Evolutionary conservation across 192 early-diverging fungal species (phyloP), one percentile per base, ranked within the genome.

Genomic region (Backusella luteola): DNA sequence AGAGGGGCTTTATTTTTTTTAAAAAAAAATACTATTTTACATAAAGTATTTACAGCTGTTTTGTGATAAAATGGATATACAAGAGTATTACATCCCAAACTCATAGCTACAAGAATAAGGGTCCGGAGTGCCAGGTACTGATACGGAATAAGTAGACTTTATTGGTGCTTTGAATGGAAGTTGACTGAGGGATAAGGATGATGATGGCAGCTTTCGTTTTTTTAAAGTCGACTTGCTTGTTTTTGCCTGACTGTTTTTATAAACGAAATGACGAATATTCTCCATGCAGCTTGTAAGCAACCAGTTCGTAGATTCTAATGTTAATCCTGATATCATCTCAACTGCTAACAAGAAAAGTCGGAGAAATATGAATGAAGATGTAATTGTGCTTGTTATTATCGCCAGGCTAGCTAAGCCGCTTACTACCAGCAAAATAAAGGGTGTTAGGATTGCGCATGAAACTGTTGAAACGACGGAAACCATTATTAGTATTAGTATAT

Each of bases 301-400:
- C 74, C 74, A 75, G 52, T 75, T 75, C 19, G 74, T 75, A 34
- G 59, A 75, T 36, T 75, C 66, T 34, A 75, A 44, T 3, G 74
- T 75, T 17, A 75, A 34, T 12, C 74, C 63, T 44, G 66, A 67
- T 66, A 67, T 44, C 35, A 75, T 75, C 38, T 75, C 74, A 14
- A 75, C 44, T 21, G 74, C 36, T 17, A 75, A 34, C 32, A 75
- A 29, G 23, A 66, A 32, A 41, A 75, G 32, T 66, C 74, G 35
- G 38, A 75, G 59, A 42, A 75, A 46, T 35, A 75, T 21, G n/a
- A 75, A 75, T 6, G 74, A 75, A 17, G 74, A 75, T 75, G 74
- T 75, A 34, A 75, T 63, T 21, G 74, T 75, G 32, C 74, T 75
- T 21, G 74, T 67, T 32, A 75, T 67, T 8, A 75, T 66, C 5